These are phyloP conservation scores for Rubus parviflorus DNA, from an alignment of 306 rosid genomes.

Conservation along the genomic window DNA sequence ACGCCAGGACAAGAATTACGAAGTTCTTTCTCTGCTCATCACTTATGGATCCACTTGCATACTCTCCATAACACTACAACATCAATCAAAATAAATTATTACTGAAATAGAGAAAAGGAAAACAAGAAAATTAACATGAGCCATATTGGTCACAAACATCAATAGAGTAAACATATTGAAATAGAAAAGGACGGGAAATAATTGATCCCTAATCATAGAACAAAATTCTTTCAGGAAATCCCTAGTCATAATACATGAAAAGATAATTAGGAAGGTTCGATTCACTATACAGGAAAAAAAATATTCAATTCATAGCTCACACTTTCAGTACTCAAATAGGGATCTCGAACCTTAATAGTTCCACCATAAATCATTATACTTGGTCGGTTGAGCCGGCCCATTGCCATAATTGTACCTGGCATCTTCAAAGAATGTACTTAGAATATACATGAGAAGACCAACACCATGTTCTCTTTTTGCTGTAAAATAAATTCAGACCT, in stretches of 20 bases:
- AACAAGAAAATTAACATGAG: too few relatives aligned
- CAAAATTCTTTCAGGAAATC: neutral
- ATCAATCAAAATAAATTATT: conserved; percentile 16
- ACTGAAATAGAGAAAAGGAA: too few relatives aligned
- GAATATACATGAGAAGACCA: neutral
- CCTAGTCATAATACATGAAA: too few relatives aligned
- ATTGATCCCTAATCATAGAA: neutral
- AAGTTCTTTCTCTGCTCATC: conserved; percentile 64
- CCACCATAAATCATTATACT: conserved; percentile 97
- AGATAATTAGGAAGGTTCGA: neutral
- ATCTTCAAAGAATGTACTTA: conserved; percentile 45
- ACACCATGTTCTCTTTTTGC: too few relatives aligned
- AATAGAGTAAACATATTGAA: too few relatives aligned
- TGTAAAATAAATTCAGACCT: too few relatives aligned
- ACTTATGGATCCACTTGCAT: conserved; percentile 78
- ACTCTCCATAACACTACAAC: conserved; percentile 83
- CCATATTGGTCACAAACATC: too few relatives aligned
- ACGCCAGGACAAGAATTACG: conserved; percentile 95
- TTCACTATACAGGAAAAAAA: neutral
- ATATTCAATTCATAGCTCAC: too few relatives aligned
- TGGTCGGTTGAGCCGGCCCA: conserved; percentile 94
- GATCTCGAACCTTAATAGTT: conserved; percentile 68
- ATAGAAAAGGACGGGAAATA: neutral
- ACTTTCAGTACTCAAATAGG: conserved; percentile 1
- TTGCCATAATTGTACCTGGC: conserved; percentile 97